Evolutionary conservation across 2,329 filamentous ascomycete species (phyloP).

Genomic region (Zymoseptoria ardabiliae): DNA sequence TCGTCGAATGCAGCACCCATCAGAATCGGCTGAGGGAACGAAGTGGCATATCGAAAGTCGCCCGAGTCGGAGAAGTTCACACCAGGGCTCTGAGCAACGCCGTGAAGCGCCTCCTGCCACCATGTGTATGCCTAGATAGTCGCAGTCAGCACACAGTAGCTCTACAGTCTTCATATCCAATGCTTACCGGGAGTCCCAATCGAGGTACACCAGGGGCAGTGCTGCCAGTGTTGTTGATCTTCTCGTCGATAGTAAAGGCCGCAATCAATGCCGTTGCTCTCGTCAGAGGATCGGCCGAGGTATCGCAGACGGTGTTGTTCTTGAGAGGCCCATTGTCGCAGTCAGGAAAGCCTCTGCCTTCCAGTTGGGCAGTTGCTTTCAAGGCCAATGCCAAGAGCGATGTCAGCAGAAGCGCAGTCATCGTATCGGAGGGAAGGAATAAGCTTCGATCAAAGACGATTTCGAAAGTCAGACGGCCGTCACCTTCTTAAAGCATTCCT

Average conservation of each 20-base stretch:
- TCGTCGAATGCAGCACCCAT: constrained; percentile 59
- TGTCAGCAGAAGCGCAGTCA: constrained; percentile 2
- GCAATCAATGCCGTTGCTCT: constrained; percentile 43
- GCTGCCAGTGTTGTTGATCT: constrained; percentile 48
- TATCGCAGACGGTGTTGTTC: constrained; percentile 46
- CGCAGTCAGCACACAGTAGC: background rate
- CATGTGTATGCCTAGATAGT: constrained; percentile 44
- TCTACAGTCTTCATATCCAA: background rate
- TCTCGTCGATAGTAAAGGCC: constrained; percentile 44
- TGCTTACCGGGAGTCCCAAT: constrained; percentile 43
- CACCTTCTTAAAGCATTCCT: background rate
- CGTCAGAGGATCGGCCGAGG: constrained; percentile 25
- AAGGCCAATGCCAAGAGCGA: constrained; percentile 8
- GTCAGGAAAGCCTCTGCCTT: constrained; percentile 38
- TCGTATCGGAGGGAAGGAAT: background rate
- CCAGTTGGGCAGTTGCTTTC: constrained; percentile 8
- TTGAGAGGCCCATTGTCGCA: constrained; percentile 45
- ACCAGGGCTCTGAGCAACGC: constrained; percentile 39
- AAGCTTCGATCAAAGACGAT: background rate
- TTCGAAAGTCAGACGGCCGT: background rate
- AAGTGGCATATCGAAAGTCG: constrained; percentile 54
- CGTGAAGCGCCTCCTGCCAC: constrained; percentile 58
- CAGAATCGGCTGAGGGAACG: constrained; percentile 58
- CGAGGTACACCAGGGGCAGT: constrained; percentile 46
- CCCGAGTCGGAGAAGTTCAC: constrained; percentile 48